Evolutionary conservation across 2,329 filamentous ascomycete species (phyloP), one percentile per base, ranked within the genome.

Genomic region (Bimuria novae-zelandiae): DNA sequence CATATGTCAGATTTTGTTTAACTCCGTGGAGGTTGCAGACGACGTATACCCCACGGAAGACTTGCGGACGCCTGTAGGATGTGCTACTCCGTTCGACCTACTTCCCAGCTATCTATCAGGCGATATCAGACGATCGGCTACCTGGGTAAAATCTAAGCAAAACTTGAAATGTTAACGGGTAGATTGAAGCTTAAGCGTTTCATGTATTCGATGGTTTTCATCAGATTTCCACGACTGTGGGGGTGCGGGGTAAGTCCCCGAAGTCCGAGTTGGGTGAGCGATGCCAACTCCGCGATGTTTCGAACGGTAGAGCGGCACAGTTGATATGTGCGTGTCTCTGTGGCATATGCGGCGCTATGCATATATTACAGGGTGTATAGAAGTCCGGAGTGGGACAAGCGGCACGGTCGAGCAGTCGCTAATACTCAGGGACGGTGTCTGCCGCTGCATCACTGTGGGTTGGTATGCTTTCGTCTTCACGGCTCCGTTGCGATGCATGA

Each of bases 201-300:
- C 33, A 37, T 19, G 21, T 27, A 2, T 27, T 42, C 39, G 10
- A 37, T 8, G 4, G 12, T 11, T 6, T 17, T 37, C 44, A 37
- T 14, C 32, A 22, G 14, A n/a, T 27, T 27, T 47, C 32, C 19
- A 37, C 33, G 16, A 7, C n/a, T 11, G 4, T 14, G 33, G 21
- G n/a, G 25, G 44, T n/a, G 22, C 22, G 22, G 33, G 19, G 32
- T 37, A 47, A 37, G 44, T 47, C 44, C 32, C 44, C 44, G 44
- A 47, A 47, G 44, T 47, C 44, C 21, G 44, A 32, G 16, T 41
- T 43, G n/a, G 39, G 23, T 43, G 40, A n/a, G 11, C n/a, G 11
- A 43, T 14, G n/a, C 44, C 44, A 47, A 47, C 32, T 36, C 44
- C 44, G 33, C 12, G 7, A 47, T 29, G 33, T 37, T 33, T 35